Evolutionary conservation across 345 rosid species (phyloP), one percentile per base, ranked within the genome.

Genomic region (Brassica cretica): DNA sequence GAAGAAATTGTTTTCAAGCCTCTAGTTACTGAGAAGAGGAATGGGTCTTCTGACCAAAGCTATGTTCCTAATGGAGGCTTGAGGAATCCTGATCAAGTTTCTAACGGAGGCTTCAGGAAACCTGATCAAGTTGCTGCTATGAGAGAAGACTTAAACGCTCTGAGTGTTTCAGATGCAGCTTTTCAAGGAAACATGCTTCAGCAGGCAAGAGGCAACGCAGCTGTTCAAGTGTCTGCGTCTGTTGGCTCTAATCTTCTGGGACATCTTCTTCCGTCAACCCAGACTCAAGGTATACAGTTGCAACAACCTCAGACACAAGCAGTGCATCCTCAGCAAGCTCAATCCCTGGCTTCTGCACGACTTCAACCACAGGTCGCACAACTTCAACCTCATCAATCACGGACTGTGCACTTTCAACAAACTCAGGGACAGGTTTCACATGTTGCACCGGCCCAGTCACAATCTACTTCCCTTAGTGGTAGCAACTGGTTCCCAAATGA

Each of bases 401-500:
- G 75, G 51, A 87, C 78, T 67, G 74, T 84, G 67, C 88, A 86
- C 58, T 74, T 77, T 4, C 87, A 82, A 49, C 71, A 85, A 80
- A 62, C 82, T 68, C 82, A 79, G 41, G 74, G 66, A 51, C 77
- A 67, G 73, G n/a, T 78, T 21, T 78, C 73, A 21, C 78, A 79
- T 73, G 74, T 37, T 51, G 18, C 78, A 53, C 49, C 66, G 9
- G 78, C n/a, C 51, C 82, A 79, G 37, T 8, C 66, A 35, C 78
- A 68, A 14, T 62, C 75, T 68, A n/a, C 66, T 68, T 62, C 82
- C 65, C 49, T 73, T 62, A 70, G 59, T 67, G 74, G 64, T 73
- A 83, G 85, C 41, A 86, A 77, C 76, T 88, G 93, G 96, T 76
- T 80, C 35, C 82, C 74, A 25, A 93, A 87, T 68, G 92, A 86